Percentiles rank a stretch among this genome's conserved stretches.
These are phyloP conservation scores for Skeletonema grethae DNA, from an alignment of 108 stramenopile species.

Conservation along the genomic window DNA sequence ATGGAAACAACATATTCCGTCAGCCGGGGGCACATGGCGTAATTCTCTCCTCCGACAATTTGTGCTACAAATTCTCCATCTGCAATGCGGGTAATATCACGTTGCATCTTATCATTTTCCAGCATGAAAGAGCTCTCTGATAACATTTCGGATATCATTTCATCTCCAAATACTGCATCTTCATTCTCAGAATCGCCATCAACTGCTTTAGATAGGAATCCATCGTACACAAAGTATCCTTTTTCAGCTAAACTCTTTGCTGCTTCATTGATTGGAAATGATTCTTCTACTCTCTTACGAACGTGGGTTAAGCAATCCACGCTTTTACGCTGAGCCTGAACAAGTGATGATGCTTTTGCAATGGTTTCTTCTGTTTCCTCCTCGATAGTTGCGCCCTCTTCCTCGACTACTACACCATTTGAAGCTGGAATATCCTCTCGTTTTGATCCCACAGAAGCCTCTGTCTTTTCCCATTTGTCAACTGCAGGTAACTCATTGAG, in stretches of 20 bases:
- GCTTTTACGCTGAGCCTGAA: conserved; percentile 39
- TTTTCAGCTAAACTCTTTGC: conserved; percentile 15
- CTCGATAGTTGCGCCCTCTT: neutral
- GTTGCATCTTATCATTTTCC: conserved; percentile 38
- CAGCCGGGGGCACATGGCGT: conserved; percentile 39
- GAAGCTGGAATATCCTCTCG: neutral
- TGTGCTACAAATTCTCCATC: conserved; percentile 39
- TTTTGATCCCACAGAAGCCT: conserved; percentile 1
- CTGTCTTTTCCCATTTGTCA: conserved; percentile 26
- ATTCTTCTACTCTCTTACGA: conserved; percentile 38
- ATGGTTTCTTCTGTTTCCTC: conserved; percentile 11
- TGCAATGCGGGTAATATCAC: conserved; percentile 30
- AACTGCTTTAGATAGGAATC: conserved; percentile 27
- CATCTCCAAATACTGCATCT: conserved; percentile 35
- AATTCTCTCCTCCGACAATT: conserved; percentile 41
- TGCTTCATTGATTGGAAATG: conserved; percentile 27
- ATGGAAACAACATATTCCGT: conserved; percentile 47
- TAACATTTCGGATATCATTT: conserved; percentile 28
- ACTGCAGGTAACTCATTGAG: conserved; percentile 5
- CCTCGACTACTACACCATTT: neutral
- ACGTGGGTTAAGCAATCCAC: conserved; percentile 38
- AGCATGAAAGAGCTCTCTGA: conserved; percentile 31
- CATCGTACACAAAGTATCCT: conserved; percentile 43
- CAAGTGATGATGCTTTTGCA: conserved; percentile 35
- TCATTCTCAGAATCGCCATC: conserved; percentile 5